These are phyloP conservation scores for Abelmoschus esculentus DNA, from an alignment of 345 rosid species.

Conservation along the genomic window DNA sequence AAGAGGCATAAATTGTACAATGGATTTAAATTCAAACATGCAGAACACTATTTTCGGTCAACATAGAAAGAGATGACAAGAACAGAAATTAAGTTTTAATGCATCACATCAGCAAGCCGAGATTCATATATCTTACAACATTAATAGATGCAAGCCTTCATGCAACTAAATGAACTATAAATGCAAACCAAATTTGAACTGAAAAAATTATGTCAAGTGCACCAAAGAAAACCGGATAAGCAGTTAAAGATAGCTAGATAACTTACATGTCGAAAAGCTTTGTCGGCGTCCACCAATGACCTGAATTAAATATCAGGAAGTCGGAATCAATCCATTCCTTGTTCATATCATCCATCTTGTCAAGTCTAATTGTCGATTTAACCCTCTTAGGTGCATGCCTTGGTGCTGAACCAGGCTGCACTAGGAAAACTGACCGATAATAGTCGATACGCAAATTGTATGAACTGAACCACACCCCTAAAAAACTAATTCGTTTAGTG, in stretches of 20 bases:
- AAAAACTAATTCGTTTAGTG: conserved; percentile 43
- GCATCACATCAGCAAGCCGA: not conserved
- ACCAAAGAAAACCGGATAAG: not conserved
- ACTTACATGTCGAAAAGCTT: conserved; percentile 72
- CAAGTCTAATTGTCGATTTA: conserved; percentile 44
- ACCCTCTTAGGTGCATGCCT: conserved; percentile 60
- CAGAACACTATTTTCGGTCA: not conserved
- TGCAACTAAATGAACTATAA: not conserved
- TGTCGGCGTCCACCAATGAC: conserved; percentile 71
- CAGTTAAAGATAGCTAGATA: not conserved
- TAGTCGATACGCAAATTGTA: conserved; percentile 45
- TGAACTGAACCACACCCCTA: conserved; percentile 45
- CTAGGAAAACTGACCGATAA: conserved; percentile 60
- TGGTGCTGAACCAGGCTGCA: conserved; percentile 43
- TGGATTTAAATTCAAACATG: not conserved
- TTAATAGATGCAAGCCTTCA: not conserved
- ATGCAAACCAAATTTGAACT: not conserved
- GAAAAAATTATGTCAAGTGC: not conserved
- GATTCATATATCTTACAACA: not conserved
- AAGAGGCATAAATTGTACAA: not conserved
- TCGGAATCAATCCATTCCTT: conserved; percentile 69
- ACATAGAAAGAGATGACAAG: not conserved
- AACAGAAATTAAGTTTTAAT: not conserved
- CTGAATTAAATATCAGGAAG: conserved; percentile 55
- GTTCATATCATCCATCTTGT: conserved; percentile 52